A percentile compares a stretch with the other conserved stretches of the same genome.
Conservation (phyloP, 2,329 filamentous ascomycete species). For the Fusarium chaquense region DNA sequence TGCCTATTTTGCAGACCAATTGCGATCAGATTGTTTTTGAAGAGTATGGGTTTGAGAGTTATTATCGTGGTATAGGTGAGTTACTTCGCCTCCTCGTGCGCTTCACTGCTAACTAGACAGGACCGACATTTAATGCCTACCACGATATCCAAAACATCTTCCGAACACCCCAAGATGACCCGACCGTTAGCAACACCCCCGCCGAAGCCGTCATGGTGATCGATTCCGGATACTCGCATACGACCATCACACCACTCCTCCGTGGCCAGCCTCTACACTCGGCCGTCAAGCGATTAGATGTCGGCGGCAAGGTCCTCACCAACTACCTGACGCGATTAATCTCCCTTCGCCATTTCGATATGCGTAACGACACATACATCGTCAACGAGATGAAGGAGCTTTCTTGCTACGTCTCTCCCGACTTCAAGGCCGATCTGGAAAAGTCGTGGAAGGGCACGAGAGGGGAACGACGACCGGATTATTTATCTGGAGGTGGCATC, state of each 20-base stretch:
- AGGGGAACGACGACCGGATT: conserved; percentile 66
- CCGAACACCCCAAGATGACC: conserved; percentile 65
- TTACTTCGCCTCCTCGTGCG: background rate
- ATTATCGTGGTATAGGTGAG: conserved; percentile 79
- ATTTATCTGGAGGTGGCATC: conserved; percentile 67
- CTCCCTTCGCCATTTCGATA: conserved; percentile 92
- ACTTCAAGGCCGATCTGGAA: conserved; percentile 84
- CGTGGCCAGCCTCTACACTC: conserved; percentile 83
- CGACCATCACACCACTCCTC: conserved; percentile 88
- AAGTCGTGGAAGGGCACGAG: conserved; percentile 83
- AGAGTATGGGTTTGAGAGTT: conserved; percentile 92
- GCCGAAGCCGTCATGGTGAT: conserved; percentile 88
- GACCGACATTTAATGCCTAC: conserved; percentile 82
- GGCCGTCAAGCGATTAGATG: conserved; percentile 85
- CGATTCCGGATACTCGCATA: conserved; percentile 93
- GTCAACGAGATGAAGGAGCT: conserved; percentile 97
- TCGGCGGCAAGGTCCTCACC: conserved; percentile 92
- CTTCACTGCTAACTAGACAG: conserved; percentile 56
- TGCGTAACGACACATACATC: conserved; percentile 92
- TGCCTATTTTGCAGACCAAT: conserved; percentile 85
- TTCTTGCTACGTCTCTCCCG: conserved; percentile 82
- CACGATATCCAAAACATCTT: conserved; percentile 80
- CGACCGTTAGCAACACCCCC: conserved; percentile 61
- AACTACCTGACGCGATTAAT: conserved; percentile 92
- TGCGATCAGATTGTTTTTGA: conserved; percentile 98